Conservation (phyloP, 345 rosid species). For the Gynandropsis gynandra region DNA sequence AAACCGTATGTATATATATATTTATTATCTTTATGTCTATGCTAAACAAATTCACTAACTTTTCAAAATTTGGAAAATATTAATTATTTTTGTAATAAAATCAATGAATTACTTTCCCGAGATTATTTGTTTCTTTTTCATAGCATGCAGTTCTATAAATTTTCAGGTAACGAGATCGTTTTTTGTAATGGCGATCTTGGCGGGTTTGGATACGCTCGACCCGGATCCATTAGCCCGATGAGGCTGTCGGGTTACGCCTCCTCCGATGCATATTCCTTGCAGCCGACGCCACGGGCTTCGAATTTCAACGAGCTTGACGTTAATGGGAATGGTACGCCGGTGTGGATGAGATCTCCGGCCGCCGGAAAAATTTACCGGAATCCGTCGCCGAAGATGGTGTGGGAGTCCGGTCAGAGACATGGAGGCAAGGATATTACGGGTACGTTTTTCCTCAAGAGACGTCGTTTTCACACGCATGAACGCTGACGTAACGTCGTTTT, state of each 20-base stretch:
- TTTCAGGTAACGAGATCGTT: conserved; percentile 32
- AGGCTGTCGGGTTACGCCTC: conserved; percentile 57
- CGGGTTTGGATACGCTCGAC: conserved; percentile 44
- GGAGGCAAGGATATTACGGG: conserved; percentile 45
- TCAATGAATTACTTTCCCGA: background rate
- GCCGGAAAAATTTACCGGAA: conserved; percentile 60
- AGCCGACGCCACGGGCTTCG: conserved; percentile 46
- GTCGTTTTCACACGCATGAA: conserved; percentile 2
- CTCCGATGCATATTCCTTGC: conserved; percentile 62
- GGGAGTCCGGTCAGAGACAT: conserved; percentile 30
- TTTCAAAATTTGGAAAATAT: conserved; percentile 42
- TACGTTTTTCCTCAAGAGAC: conserved; percentile 21
- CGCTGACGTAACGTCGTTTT: conserved; percentile 32
- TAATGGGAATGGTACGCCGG: conserved; percentile 23
- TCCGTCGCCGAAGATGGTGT: conserved; percentile 48
- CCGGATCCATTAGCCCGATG: conserved; percentile 39
- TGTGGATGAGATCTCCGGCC: conserved; percentile 33
- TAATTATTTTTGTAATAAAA: too few relatives aligned
- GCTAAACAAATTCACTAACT: conserved; percentile 28
- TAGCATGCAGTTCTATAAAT: too few relatives aligned
- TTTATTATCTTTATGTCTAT: too few relatives aligned
- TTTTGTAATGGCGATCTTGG: conserved; percentile 45
- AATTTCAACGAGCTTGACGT: conserved; percentile 38
- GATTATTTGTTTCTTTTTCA: too few relatives aligned
- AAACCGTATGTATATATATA: too few relatives aligned